Conservation (phyloP, 257 asterid species). For the Echites panduratus region DNA sequence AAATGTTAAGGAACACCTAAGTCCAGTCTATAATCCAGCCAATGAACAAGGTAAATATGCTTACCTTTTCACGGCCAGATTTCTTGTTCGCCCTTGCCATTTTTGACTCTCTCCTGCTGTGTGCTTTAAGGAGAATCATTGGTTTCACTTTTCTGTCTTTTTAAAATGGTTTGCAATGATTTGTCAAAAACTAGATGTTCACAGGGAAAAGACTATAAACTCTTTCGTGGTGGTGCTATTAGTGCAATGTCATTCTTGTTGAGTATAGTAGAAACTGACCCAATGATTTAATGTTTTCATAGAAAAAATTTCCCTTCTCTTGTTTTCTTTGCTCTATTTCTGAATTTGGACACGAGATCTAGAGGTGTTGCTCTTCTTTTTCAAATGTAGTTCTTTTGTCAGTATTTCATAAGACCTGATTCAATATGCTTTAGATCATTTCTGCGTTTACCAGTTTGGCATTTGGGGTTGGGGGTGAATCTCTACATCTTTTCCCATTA, state of each 20-base stretch:
- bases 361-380: not conserved
- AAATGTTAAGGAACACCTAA: conserved; percentile 10
- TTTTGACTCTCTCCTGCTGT: not conserved
- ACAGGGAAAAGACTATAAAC: not conserved
- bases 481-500: too few relatives aligned
- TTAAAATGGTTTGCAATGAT: not conserved
- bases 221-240: not conserved
- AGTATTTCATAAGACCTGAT: not conserved
- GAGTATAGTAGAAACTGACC: not conserved
- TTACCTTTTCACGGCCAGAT: not conserved
- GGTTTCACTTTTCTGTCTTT: not conserved
- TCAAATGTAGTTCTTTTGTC: not conserved
- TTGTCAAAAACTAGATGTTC: not conserved
- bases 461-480: too few relatives aligned
- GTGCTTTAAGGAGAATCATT: not conserved
- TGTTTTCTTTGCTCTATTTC: not conserved
- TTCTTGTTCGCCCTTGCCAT: not conserved
- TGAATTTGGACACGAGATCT: not conserved
- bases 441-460: not conserved
- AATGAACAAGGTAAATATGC: conserved; percentile 13
- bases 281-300: not conserved
- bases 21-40: conserved; percentile 11
- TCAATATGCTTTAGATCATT: not conserved
- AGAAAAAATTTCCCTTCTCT: not conserved
- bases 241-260: not conserved